Conservation (phyloP, 805 yeast species). For the Jamesozyma jinghongensis region DNA sequence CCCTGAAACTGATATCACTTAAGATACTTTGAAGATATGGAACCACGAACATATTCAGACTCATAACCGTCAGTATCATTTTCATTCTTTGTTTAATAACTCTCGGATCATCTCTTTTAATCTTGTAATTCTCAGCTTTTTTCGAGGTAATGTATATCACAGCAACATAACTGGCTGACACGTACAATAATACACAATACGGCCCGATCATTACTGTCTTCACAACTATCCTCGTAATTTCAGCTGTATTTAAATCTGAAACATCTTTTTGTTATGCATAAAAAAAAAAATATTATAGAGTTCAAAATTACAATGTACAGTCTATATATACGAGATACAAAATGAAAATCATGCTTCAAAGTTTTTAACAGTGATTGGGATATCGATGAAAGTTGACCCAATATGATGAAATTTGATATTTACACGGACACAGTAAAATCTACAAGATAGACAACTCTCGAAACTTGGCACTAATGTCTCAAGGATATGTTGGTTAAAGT, state of each 20-base stretch:
- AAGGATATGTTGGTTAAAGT: slow-evolving; percentile 25
- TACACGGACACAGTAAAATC: slow-evolving; percentile 38
- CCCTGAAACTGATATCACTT: slow-evolving; percentile 4
- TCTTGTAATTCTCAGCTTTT: slow-evolving; percentile 13
- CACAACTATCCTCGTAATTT: no score
- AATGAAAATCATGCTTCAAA: background rate
- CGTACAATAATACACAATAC: slow-evolving; percentile 12
- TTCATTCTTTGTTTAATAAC: slow-evolving; percentile 21
- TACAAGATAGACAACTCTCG: slow-evolving; percentile 39
- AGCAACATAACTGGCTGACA: slow-evolving; percentile 23
- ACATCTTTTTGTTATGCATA: slow-evolving; percentile 1
- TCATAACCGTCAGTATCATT: slow-evolving; percentile 11
- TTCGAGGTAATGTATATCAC: slow-evolving; percentile 18
- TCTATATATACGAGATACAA: background rate
- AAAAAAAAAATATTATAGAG: no score
- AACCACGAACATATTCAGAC: slow-evolving; percentile 14
- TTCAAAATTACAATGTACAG: background rate
- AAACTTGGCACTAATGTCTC: slow-evolving; percentile 40
- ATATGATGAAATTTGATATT: slow-evolving; percentile 26
- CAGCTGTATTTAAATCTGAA: no score
- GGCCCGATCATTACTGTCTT: background rate
- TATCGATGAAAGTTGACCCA: slow-evolving; percentile 8
- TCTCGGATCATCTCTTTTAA: slow-evolving; percentile 26
- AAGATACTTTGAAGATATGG: slow-evolving; percentile 10
- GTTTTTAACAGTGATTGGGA: slow-evolving; percentile 13